Conservation (phyloP, 176 grass and related monocot genomes). For the Oryza nivara region DNA sequence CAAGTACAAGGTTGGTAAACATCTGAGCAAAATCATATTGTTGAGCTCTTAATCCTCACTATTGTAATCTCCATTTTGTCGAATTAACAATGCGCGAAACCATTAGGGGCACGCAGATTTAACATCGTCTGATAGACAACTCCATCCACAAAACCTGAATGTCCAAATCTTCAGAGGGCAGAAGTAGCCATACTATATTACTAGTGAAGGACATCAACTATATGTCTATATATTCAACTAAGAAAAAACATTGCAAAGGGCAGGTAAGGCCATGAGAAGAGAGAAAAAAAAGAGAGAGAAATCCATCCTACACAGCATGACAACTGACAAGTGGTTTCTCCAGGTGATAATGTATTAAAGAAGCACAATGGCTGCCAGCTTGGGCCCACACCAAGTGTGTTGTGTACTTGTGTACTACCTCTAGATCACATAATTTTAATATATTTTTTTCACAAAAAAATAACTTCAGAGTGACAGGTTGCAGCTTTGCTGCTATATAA, state of each 20-base stretch:
- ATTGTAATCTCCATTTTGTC: not conserved
- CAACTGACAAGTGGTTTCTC: constrained; percentile 30
- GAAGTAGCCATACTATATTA: not conserved
- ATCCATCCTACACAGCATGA: constrained; percentile 14
- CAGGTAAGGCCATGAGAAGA: constrained; percentile 27
- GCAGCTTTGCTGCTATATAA: constrained; percentile 30
- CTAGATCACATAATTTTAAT: not conserved
- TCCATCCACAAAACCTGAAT: constrained; percentile 25
- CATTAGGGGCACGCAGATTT: constrained; percentile 20
- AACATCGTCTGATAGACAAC: constrained; percentile 7
- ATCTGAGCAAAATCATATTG: not conserved
- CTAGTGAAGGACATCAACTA: not conserved
- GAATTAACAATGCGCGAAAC: constrained; percentile 10
- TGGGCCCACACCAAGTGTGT: constrained; percentile 7
- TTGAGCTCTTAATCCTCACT: not conserved
- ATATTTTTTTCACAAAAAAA: no score
- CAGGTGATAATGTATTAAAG: constrained; percentile 52
- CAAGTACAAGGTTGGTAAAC: not conserved
- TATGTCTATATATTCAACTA: not conserved
- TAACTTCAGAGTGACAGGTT: not conserved
- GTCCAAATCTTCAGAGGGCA: not conserved
- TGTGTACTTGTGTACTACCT: not conserved
- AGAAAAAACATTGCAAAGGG: constrained; percentile 17
- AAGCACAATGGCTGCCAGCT: constrained; percentile 29
- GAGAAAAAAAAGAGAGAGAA: not conserved